Evolutionary conservation across 2,329 filamentous ascomycete species (phyloP), one percentile per base, ranked within the genome.

Genomic region (Emericellopsis cladophorae): DNA sequence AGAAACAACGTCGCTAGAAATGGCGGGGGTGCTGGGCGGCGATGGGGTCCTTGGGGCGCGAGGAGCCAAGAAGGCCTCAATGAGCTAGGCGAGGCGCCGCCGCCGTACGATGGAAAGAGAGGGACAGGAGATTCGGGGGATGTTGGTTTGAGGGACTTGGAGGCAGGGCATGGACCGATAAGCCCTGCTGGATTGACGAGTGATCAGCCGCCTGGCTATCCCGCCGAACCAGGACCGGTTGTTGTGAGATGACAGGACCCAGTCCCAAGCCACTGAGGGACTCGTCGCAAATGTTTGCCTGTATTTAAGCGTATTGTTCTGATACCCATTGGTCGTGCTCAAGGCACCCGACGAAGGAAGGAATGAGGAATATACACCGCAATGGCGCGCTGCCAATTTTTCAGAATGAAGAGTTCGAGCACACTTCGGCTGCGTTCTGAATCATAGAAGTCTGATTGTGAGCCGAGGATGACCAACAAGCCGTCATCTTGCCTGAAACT

Each of bases 11-110:
- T 7, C 12, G 26, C 9, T 7, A 36, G 36, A 42, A 31, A 12
- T 31, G 36, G 18, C 42, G 45, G 36, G 38, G 48, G 7, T 1
- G 42, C 44, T 31, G 29, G 31, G 8, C 12, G 21, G 4, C 31
- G 39, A 9, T 22, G 43, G 44, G 14, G 3, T 51, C 14, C 54
- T 51, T 37, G 44, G 44, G 23, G 48, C 49, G 7, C 47, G 46
- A 32, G 49, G 31, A 15, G 8, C 7, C 15, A 35, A 11, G 78
- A 82, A 46, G 79, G 79, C 0, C 55, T 81, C 42, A 70, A 82
- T 51, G 77, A 81, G 58, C 56, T 68, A 35, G 79, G 78, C 23
- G 76, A 81, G 54, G 74, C 77, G 9, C 79, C 79, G 39, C 79
- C 79, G 37, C 75, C 78, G 1, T 83, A 83, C 53, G 62, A 60